Evolutionary conservation across 1,284 basidiomycete species (phyloP), one percentile per base, ranked within the genome.

Genomic region (Apiotrichum brassicae): DNA sequence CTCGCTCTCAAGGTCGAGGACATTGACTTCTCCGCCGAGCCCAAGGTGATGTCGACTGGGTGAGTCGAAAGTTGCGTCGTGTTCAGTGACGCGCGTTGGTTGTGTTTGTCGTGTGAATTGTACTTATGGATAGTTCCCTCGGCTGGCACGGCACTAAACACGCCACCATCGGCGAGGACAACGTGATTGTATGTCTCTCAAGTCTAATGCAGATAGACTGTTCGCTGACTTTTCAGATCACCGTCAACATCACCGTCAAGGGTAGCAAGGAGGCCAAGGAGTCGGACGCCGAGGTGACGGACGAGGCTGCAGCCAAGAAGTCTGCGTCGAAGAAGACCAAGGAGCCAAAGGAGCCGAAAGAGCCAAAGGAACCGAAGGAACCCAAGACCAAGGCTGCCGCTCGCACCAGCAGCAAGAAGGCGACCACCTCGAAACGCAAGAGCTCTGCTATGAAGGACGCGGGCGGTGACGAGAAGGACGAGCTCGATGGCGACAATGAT

Each of bases 81-180:
- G n/a, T n/a, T n/a, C n/a, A n/a, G n/a, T n/a, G n/a, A n/a, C n/a
- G n/a, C n/a, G n/a, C n/a, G n/a, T n/a, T n/a, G n/a, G n/a, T n/a
- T n/a, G n/a, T n/a, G n/a, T n/a, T n/a, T n/a, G n/a, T n/a, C n/a
- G n/a, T n/a, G n/a, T n/a, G 6, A 14, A n/a, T 20, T 36, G 2
- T 33, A 18, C 6, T 13, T 30, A 5, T 20, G 8, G 26, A 16
- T 40, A 58, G 59, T 16, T 56, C 52, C 32, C 48, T 46, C 42
- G 59, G 59, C n/a, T 60, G 59, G 59, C 36, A 19, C 4, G 52
- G 39, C 6, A 51, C 25, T 38, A 56, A 49, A 48, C 49, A 56
- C 38, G 46, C 28, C 4, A 32, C 19, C 9, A 34, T 51, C 8
- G 43, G 46, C 16, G 55, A 43, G 3, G 48, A 54, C 32, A 36